These are phyloP conservation scores for Tuber magnatum DNA, from an alignment of 495 filamentous ascomycete genomes.

Conservation along the genomic window DNA sequence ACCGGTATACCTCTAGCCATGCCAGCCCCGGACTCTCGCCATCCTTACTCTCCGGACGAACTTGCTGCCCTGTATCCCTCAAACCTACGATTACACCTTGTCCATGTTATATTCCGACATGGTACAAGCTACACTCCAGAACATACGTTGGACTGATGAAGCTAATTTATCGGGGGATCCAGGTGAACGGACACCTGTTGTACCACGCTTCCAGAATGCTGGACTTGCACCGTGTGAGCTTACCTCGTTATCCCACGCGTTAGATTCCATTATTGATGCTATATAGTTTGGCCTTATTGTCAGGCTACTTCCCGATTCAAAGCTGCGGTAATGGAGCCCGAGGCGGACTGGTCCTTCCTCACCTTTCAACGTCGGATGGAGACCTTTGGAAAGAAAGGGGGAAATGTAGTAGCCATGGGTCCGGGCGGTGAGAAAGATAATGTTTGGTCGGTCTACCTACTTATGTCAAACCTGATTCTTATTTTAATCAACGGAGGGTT, in stretches of 20 bases:
- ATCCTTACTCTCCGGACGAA: constrained; percentile 74
- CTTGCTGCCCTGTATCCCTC: constrained; percentile 73
- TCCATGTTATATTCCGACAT: constrained; percentile 87
- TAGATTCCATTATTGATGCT: not conserved
- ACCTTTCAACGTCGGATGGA: constrained; percentile 33
- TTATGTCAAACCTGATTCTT: not conserved
- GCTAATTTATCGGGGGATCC: not conserved
- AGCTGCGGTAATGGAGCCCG: constrained; percentile 56
- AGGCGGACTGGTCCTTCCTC: constrained; percentile 29
- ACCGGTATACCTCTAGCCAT: constrained; percentile 45
- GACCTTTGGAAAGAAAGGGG: constrained; percentile 23
- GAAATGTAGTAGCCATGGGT: constrained; percentile 14
- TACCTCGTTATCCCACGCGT: constrained; percentile 11
- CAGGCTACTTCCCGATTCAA: constrained; percentile 62
- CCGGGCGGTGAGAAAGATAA: constrained; percentile 7
- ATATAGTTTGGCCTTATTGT: constrained; percentile 85
- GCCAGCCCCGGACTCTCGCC: constrained; percentile 67
- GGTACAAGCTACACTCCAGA: constrained; percentile 46
- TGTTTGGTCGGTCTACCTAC: constrained; percentile 29
- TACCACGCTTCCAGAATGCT: constrained; percentile 77
- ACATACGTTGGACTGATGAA: constrained; percentile 3
- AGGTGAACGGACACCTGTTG: constrained; percentile 81
- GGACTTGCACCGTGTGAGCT: constrained; percentile 64
- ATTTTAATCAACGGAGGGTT: not conserved
- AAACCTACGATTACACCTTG: constrained; percentile 70